phyloP scores from a whole-genome alignment of 1,284 basidiomycete species.

The Neonothopanus nambi region DNA sequence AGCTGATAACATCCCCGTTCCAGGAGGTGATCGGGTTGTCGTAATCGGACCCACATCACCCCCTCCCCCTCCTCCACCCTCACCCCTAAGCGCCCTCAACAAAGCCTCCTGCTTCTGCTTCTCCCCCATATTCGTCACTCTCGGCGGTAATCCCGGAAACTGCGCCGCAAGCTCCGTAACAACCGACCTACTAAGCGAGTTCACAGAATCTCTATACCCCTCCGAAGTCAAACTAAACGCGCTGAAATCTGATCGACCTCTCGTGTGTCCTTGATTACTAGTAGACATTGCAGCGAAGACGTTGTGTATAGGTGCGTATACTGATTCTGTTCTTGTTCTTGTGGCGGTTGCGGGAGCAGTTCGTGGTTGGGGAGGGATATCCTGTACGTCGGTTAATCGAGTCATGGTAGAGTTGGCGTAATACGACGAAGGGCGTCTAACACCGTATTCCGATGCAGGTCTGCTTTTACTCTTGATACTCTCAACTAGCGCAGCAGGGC shows the following conservation, averaged over 20 bases:
- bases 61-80: background rate
- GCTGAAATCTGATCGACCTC: background rate
- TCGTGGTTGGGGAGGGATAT: conserved; percentile 4
- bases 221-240: conserved; percentile 1
- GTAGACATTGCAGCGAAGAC: conserved; percentile 5
- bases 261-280: background rate
- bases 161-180: conserved; percentile 50
- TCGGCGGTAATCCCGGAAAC: conserved; percentile 52
- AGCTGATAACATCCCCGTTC: background rate
- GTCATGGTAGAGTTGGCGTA: conserved; percentile 14
- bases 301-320: background rate
- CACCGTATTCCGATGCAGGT: conserved; percentile 10
- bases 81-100: too few relatives aligned
- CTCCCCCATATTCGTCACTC: conserved; percentile 22
- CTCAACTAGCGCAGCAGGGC: conserved; percentile 33
- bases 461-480: conserved; percentile 24
- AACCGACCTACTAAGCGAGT: conserved; percentile 17
- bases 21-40: background rate
- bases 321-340: background rate
- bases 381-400: conserved; percentile 16
- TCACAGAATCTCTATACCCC: conserved; percentile 6
- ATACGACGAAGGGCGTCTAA: conserved; percentile 14
- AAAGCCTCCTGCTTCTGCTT: background rate
- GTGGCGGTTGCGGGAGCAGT: too few relatives aligned
- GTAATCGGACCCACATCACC: background rate